Base-by-base conservation (phyloP, 2,329 filamentous ascomycete species). In the Xylariaceae sp. region DNA sequence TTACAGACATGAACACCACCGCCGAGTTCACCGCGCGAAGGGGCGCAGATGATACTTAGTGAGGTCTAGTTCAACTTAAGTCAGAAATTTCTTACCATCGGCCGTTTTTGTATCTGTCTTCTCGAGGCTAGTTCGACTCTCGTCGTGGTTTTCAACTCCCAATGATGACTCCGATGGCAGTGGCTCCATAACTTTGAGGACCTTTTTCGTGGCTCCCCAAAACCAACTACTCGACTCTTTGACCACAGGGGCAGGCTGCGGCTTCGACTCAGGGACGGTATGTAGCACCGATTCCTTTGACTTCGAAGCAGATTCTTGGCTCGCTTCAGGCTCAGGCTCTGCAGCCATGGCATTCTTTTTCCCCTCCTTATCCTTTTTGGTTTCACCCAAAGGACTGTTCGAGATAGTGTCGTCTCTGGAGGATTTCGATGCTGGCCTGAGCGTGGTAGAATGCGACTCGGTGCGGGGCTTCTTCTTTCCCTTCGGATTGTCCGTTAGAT, bases 191-290 rank as follows among this genome's bases (percentile, higher is more conserved):
- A 73, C 72, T 67, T 75, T 75, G 2, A 58, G 75, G 8, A 59
- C 69, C 62, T 83, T 83, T 67, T 83, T 83, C 9, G 77, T 74
- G 55, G 78, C 82, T 37, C 79, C 80, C 77, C 83, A 85, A 52
- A 80, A 79, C 60, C 75, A 79, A 70, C 83, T 83, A 59, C 58
- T 57, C 23, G 57, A 49, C 35, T 82, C 80, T 48, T 76, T 75
- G 11, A 70, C 73, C 42, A 71, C 9, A 66, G 63, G 61, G 72
- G 48, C 55, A 0, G 62, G 63, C 15, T 70, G 66, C 3, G 69
- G 65, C 50, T 72, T 71, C 1, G 72, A 68, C 11, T 69, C 68
- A 3, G 70, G 68, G n/a, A 70, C 71, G 11, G 67, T 68, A 34
- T 56, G 59, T 51, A 53, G 52, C 34, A 47, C 60, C 9, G 62